Evolutionary conservation across 768 basidiomycete species (phyloP).

Genomic region (Terana coerulea): DNA sequence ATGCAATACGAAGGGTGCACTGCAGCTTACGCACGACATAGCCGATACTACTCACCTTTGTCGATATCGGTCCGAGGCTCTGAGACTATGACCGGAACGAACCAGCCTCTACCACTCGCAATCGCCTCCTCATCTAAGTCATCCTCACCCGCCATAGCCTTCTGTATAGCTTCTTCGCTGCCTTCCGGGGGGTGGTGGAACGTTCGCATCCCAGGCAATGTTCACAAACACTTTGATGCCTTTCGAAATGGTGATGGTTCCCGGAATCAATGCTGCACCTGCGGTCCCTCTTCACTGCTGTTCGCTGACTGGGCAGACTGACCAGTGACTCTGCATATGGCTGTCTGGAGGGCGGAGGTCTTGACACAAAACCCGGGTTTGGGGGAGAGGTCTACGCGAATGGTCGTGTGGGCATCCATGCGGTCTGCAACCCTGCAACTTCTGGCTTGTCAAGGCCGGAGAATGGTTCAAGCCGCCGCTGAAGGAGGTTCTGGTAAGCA

Average conservation of each 20-base stretch:
- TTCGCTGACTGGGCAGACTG: not conserved
- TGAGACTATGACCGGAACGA: conserved; percentile 70
- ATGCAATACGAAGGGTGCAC: no score
- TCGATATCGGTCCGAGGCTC: conserved; percentile 59
- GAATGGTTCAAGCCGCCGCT: no score
- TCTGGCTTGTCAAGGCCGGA: no score
- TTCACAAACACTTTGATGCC: conserved; percentile 72
- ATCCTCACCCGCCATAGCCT: conserved; percentile 48
- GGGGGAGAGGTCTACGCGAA: conserved; percentile 45
- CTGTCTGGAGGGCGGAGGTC: conserved; percentile 42
- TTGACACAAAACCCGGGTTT: conserved; percentile 72
- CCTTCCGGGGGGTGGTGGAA: conserved; percentile 68
- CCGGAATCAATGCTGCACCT: not conserved
- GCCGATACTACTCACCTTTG: conserved; percentile 65
- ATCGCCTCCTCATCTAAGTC: conserved; percentile 36
- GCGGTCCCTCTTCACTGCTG: not conserved
- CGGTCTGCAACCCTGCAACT: no score
- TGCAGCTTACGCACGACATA: no score
- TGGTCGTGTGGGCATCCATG: conserved; percentile 11
- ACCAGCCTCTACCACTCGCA: conserved; percentile 39
- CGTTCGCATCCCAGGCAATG: conserved; percentile 62
- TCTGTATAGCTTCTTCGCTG: conserved; percentile 52
- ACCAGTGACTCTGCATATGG: conserved; percentile 26
- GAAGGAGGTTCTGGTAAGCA: no score
- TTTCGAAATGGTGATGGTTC: conserved; percentile 34